Conservation (phyloP, 345 rosid genomes). For the Eucalyptus victrix region DNA sequence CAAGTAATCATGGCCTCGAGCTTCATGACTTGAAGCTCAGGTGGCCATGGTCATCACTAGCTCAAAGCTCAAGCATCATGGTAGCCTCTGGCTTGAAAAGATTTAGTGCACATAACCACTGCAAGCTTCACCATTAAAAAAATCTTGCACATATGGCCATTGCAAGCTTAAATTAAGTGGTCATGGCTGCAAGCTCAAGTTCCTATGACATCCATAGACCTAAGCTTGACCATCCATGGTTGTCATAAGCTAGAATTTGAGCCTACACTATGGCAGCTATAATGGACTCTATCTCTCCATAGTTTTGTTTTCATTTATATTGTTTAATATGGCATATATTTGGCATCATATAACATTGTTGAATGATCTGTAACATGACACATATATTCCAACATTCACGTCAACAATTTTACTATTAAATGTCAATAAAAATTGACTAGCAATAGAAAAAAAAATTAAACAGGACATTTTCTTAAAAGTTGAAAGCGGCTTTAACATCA, state of each 20-base stretch:
- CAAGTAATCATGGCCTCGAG: not conserved
- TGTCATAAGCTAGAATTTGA: not conserved
- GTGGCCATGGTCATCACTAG: not conserved
- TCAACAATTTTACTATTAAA: no score
- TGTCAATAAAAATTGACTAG: not conserved
- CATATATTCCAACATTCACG: not conserved
- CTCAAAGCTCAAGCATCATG: not conserved
- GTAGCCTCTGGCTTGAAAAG: not conserved
- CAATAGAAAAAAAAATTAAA: not conserved
- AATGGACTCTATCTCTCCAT: not conserved
- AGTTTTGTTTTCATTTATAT: not conserved
- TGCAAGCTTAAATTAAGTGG: not conserved
- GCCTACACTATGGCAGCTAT: not conserved
- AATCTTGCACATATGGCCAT: not conserved
- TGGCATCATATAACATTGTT: not conserved
- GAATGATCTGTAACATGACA: not conserved
- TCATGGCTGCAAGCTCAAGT: not conserved
- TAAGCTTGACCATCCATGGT: not conserved
- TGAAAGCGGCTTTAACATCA: not conserved
- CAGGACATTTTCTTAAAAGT: not conserved
- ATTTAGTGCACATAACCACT: not conserved
- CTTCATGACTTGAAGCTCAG: not conserved
- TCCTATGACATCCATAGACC: not conserved
- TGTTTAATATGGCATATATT: not conserved
- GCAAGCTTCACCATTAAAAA: not conserved